Base-by-base conservation (phyloP, 768 basidiomycete genomes). In the Russula dissimulans region DNA sequence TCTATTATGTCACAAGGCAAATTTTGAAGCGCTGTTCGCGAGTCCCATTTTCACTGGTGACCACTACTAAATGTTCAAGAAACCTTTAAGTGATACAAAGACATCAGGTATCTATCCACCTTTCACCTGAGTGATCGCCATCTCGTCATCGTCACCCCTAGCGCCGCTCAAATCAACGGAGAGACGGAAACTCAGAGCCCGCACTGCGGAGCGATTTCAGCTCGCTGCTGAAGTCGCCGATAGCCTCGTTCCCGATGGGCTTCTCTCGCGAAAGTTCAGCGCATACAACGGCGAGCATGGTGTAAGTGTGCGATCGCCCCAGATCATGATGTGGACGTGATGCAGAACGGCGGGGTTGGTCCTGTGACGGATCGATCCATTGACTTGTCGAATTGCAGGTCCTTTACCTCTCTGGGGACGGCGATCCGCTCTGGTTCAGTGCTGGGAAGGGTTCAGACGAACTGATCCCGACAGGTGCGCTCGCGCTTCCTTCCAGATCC, bases 341-440 rank as follows among this genome's bases (percentile, higher is more conserved):
- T 26, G 22, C 22, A 26, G 22, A 26, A 26, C 22, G 22, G 22
- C 1, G 22, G 22, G 22, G 22, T 26, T 1, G 22, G 22, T 26
- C 22, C 1, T 26, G 22, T 26, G 22, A 26, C 22, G 41, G 45
- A 36, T 14, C 11, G 8, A 10, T 14, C n/a, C 14, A 7, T 3
- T 29, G 10, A 17, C 7, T 36, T 36, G 5, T 36, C 34, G 29
- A 18, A 41, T 47, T 57, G 26, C 60, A 90, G 89, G 75, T 84
- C 18, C 77, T 78, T 1, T 90, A 89, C 71, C 67, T 88, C 17
- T 78, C 81, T 8, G 71, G 79, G 5, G 79, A 82, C 22, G 85
- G 86, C 22, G 81, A 87, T 65, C 90, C 90, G 0, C 71, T 91
- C 38, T 92, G 90, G 89, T 88, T 92, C 65, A 81, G 81, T 0